Percentiles rank a stretch among this genome's conserved stretches.
Evolutionary conservation across 139 green algal genomes (phyloP).

Genomic region (Closterium sp.): DNA sequence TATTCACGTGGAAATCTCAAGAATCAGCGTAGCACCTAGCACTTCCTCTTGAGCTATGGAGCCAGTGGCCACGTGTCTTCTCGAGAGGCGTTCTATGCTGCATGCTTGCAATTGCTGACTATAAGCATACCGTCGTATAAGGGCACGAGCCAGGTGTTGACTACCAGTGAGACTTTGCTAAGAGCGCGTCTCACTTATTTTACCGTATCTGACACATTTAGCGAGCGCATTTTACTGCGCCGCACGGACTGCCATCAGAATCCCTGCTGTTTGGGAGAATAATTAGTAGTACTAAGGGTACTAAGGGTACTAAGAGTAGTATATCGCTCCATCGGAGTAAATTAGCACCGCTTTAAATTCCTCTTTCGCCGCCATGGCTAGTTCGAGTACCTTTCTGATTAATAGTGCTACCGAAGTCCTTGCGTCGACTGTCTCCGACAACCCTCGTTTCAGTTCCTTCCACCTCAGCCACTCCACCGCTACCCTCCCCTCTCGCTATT

Average conservation of each 20-base stretch:
- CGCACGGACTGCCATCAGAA: too few relatives aligned
- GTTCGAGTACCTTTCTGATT: background rate
- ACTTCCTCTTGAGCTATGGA: background rate
- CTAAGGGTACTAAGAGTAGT: too few relatives aligned
- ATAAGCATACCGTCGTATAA: background rate
- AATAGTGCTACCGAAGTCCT: background rate
- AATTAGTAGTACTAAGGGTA: too few relatives aligned
- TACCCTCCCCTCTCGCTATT: background rate
- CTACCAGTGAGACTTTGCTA: too few relatives aligned
- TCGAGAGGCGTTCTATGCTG: background rate
- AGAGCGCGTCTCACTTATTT: too few relatives aligned
- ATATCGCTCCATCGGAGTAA: too few relatives aligned
- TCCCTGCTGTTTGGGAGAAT: too few relatives aligned
- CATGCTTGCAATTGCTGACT: background rate
- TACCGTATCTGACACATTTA: too few relatives aligned
- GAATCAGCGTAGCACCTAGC: background rate
- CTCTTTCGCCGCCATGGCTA: background rate
- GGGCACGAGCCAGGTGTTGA: background rate
- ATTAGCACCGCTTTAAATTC: background rate
- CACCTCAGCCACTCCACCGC: background rate
- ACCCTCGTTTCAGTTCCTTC: background rate
- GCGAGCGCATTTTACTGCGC: too few relatives aligned
- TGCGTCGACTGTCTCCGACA: background rate
- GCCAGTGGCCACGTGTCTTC: background rate
- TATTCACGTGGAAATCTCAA: too few relatives aligned